Conservation (phyloP, 2,329 filamentous ascomycete genomes). For the Claviceps sp. region DNA sequence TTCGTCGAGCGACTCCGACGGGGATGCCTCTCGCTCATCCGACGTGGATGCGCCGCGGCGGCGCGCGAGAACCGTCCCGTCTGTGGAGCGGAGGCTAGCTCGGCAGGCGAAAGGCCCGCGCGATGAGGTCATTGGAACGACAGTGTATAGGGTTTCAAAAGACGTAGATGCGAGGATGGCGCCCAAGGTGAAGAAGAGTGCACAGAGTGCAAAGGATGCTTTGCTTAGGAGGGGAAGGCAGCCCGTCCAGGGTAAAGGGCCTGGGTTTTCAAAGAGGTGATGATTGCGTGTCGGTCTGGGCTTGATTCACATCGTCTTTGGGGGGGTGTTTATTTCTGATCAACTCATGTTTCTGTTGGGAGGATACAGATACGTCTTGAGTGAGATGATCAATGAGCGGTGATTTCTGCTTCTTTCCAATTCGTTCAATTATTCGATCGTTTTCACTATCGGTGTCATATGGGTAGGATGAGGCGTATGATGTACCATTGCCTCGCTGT, state of each 20-base stretch:
- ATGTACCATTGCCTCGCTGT: neutral
- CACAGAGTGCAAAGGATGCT: slow-evolving; percentile 27
- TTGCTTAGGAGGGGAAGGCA: slow-evolving; percentile 32
- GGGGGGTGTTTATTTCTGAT: neutral
- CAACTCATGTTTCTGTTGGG: neutral
- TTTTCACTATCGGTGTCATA: neutral
- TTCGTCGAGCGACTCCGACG: slow-evolving; percentile 32
- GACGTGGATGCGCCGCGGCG: slow-evolving; percentile 20
- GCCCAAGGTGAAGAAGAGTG: slow-evolving; percentile 31
- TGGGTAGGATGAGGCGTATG: neutral
- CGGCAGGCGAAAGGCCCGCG: slow-evolving; percentile 25
- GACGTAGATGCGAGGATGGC: slow-evolving; percentile 33
- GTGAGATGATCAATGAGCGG: neutral
- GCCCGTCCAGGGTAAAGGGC: slow-evolving; percentile 18
- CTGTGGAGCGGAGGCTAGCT: slow-evolving; percentile 24
- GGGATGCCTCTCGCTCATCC: slow-evolving; percentile 29
- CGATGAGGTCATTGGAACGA: slow-evolving; percentile 38
- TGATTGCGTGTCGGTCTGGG: neutral
- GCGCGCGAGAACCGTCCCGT: slow-evolving; percentile 30
- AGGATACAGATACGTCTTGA: neutral
- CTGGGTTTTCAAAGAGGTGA: slow-evolving; percentile 28
- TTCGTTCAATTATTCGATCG: neutral
- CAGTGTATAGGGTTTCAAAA: slow-evolving; percentile 37
- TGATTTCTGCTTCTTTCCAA: neutral
- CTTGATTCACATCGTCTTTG: neutral